Percentiles rank a stretch among this genome's conserved stretches.
These are phyloP conservation scores for Acer saccharum DNA, from an alignment of 345 rosid species.

Conservation along the genomic window DNA sequence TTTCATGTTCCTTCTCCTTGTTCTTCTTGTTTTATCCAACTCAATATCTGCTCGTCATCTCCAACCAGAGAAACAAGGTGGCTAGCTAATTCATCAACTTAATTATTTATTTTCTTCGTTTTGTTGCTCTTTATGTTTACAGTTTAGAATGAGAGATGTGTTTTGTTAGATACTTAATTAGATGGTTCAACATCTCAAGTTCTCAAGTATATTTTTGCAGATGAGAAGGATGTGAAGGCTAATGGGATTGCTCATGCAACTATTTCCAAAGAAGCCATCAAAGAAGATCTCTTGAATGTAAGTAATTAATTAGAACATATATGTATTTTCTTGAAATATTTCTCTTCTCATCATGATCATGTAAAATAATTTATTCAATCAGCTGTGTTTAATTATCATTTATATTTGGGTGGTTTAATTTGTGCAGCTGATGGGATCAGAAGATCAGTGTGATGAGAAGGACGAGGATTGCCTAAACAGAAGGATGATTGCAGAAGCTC, in stretches of 20 bases:
- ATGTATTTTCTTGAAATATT: not conserved
- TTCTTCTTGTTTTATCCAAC: constrained; percentile 13
- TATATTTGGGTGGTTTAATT: no score
- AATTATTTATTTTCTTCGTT: not conserved
- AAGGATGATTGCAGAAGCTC: constrained; percentile 74
- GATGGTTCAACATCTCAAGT: not conserved
- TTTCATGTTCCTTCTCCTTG: constrained; percentile 21
- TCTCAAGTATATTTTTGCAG: constrained; percentile 9
- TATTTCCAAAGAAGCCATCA: constrained; percentile 7
- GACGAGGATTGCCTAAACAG: constrained; percentile 65
- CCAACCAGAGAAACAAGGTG: constrained; percentile 30
- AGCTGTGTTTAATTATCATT: not conserved
- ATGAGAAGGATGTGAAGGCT: constrained; percentile 16
- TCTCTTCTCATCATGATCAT: not conserved
- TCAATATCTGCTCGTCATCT: constrained; percentile 32
- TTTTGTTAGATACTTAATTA: not conserved
- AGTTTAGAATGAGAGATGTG: no score
- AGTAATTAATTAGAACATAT: not conserved
- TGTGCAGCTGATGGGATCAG: constrained; percentile 58
- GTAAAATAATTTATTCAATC: not conserved
- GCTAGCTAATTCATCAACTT: not conserved
- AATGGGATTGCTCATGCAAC: not conserved
- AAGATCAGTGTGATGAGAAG: constrained; percentile 35
- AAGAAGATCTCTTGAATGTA: constrained; percentile 33
- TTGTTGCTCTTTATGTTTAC: not conserved